Conservation (phyloP, 2,329 filamentous ascomycete genomes). For the Ceratocystis destructans region DNA sequence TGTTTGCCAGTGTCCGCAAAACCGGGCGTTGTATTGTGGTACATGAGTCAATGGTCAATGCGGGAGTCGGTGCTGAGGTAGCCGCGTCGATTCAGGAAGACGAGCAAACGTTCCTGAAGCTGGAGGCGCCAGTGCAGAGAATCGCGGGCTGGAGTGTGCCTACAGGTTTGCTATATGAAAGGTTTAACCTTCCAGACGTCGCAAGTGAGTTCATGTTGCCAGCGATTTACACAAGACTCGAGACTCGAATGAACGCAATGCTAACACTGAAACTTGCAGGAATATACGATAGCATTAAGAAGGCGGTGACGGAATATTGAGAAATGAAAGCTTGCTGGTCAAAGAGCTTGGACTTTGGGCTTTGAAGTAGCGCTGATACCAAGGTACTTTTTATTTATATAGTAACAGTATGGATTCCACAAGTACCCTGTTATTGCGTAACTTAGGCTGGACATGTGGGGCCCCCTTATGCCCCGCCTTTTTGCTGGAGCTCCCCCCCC, state of each 20-base stretch:
- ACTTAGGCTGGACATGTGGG: neutral
- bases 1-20: slow-evolving; percentile 72
- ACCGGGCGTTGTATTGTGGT: slow-evolving; percentile 79
- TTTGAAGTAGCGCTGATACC: neutral
- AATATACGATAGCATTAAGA: slow-evolving; percentile 41
- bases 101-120: slow-evolving; percentile 55
- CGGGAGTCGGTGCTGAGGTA: slow-evolving; percentile 77
- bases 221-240: neutral
- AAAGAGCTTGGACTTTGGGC: neutral
- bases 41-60: slow-evolving; percentile 85
- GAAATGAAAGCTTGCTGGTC: neutral
- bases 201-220: slow-evolving; percentile 49
- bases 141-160: slow-evolving; percentile 87
- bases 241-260: neutral
- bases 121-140: slow-evolving; percentile 74
- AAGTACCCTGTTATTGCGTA: slow-evolving; percentile 2
- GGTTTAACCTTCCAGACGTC: slow-evolving; percentile 71
- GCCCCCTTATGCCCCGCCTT: neutral
- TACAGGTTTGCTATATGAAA: slow-evolving; percentile 64
- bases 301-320: slow-evolving; percentile 47
- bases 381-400: neutral
- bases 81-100: slow-evolving; percentile 79
- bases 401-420: neutral
- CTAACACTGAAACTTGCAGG: slow-evolving; percentile 16
- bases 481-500: neutral